Conservation (phyloP, 495 filamentous ascomycete genomes). For the Hamigera avellanea region DNA sequence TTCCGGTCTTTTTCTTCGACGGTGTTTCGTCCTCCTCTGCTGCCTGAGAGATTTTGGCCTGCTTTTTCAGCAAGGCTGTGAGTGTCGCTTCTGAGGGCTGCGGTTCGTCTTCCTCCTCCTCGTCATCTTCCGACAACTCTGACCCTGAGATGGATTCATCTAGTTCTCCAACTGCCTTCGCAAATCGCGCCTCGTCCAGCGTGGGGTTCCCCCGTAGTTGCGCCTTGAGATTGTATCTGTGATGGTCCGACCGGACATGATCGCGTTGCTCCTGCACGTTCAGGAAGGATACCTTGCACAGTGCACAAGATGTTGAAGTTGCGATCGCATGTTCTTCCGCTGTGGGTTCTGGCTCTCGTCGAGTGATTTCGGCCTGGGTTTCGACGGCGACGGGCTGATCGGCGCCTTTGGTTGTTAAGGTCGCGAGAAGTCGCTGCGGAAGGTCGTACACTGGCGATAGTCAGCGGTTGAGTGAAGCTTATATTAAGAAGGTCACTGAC, state of each 20-base stretch:
- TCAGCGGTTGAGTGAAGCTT: background rate
- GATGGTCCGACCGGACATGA: slow-evolving; percentile 85
- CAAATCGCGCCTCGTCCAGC: slow-evolving; percentile 70
- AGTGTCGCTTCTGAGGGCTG: slow-evolving; percentile 52
- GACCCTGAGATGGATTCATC: slow-evolving; percentile 89
- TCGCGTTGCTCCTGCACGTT: slow-evolving; percentile 71
- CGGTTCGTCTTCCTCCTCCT: slow-evolving; percentile 37
- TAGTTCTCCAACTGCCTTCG: slow-evolving; percentile 67
- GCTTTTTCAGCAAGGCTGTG: slow-evolving; percentile 65
- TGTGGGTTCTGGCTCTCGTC: slow-evolving; percentile 15
- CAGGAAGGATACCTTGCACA: slow-evolving; percentile 60
- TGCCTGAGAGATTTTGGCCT: slow-evolving; percentile 54
- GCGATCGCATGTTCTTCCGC: slow-evolving; percentile 33
- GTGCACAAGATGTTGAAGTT: slow-evolving; percentile 65
- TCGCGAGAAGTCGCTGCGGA: slow-evolving; percentile 61
- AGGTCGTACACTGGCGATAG: slow-evolving; percentile 65
- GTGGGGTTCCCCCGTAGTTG: slow-evolving; percentile 58
- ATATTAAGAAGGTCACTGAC: slow-evolving; percentile 21
- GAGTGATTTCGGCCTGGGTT: slow-evolving; percentile 8
- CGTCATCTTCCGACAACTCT: slow-evolving; percentile 44
- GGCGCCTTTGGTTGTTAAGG: slow-evolving; percentile 47
- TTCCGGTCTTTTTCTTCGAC: slow-evolving; percentile 48
- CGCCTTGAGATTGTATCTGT: slow-evolving; percentile 89
- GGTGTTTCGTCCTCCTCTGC: slow-evolving; percentile 37
- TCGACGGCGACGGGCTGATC: slow-evolving; percentile 19